Conservation (phyloP, 352 stramenopile genomes). For the Phytopythium cucurbitacearum region DNA sequence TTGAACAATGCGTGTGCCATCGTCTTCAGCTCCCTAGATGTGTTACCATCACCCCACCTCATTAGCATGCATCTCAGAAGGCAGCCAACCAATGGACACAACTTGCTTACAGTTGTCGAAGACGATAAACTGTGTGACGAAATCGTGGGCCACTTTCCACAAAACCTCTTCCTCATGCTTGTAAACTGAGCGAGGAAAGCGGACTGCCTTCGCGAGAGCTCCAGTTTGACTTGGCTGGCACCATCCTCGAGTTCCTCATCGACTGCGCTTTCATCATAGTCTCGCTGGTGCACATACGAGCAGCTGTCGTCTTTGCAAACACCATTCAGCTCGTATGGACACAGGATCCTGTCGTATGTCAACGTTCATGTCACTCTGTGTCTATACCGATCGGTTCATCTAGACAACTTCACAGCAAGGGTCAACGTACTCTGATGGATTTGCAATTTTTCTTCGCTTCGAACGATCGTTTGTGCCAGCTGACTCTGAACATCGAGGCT, state of each 20-base stretch:
- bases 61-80: no score
- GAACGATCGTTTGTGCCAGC: no score
- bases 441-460: slow-evolving; percentile 16
- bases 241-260: neutral
- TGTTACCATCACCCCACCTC: no score
- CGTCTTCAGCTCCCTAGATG: no score
- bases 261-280: slow-evolving; percentile 24
- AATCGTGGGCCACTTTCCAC: slow-evolving; percentile 45
- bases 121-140: neutral
- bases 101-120: slow-evolving; percentile 15
- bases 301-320: slow-evolving; percentile 76
- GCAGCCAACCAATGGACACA: neutral
- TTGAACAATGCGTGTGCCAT: no score
- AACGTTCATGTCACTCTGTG: neutral
- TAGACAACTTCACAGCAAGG: no score
- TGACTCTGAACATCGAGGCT: neutral
- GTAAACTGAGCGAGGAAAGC: slow-evolving; percentile 1
- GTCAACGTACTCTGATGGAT: slow-evolving; percentile 55
- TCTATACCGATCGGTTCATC: no score
- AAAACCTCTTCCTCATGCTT: slow-evolving; percentile 11
- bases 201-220: neutral
- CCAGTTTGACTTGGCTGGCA: neutral
- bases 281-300: slow-evolving; percentile 54
- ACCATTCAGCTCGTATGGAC: slow-evolving; percentile 68
- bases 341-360: slow-evolving; percentile 42